These are phyloP conservation scores for Trichoderma hamatum DNA, from an alignment of 2,329 filamentous ascomycete species.

Conservation along the genomic window DNA sequence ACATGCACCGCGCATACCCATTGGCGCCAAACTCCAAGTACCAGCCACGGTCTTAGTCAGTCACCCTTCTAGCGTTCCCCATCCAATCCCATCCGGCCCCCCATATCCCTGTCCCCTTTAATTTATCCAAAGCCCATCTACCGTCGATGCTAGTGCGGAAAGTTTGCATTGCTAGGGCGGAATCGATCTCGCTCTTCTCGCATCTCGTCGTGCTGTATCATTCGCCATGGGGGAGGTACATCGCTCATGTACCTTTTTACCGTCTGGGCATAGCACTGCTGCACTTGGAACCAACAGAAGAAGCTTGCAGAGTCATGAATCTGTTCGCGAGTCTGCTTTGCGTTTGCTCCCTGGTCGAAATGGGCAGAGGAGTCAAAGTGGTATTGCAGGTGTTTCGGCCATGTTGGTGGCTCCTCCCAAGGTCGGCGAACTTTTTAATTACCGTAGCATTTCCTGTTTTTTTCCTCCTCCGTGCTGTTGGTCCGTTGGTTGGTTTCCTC, in stretches of 20 bases:
- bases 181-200: constrained; percentile 17
- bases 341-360: neutral
- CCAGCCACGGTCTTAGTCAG: neutral
- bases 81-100: constrained; percentile 8
- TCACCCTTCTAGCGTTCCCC: neutral
- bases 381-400: neutral
- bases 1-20: neutral
- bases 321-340: neutral
- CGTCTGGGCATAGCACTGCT: neutral
- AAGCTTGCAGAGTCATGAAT: constrained; percentile 9
- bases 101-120: constrained; percentile 20
- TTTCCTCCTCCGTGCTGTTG: neutral
- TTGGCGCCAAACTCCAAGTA: neutral
- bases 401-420: neutral
- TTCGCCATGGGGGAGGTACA: constrained; percentile 3
- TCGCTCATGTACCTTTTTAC: neutral
- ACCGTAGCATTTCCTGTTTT: neutral
- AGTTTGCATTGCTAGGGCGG: constrained; percentile 17
- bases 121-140: constrained; percentile 23
- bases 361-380: neutral
- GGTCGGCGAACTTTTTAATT: constrained; percentile 5
- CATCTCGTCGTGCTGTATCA: constrained; percentile 11
- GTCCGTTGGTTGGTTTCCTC: neutral
- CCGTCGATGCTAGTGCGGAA: constrained; percentile 26
- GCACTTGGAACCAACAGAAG: constrained; percentile 12